Conservation (phyloP, 2,329 filamentous ascomycete genomes). For the Paraphoma chrysanthemicola region DNA sequence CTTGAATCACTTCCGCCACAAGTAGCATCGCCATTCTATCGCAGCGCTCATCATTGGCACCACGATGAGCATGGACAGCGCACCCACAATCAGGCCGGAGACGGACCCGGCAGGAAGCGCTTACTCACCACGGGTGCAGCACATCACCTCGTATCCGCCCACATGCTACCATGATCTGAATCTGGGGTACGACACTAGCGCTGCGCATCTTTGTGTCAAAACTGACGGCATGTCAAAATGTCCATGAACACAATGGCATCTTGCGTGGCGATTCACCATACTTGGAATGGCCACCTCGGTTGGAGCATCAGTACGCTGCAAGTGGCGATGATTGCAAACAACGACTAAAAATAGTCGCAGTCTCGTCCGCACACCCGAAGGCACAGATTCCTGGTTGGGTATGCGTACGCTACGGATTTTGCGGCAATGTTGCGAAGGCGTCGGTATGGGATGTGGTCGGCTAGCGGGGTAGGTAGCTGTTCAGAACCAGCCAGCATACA, state of each 20-base stretch:
- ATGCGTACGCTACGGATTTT: slow-evolving; percentile 12
- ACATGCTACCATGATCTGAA: slow-evolving; percentile 28
- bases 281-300: slow-evolving; percentile 2
- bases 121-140: slow-evolving; percentile 23
- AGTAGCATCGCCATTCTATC: too few species aligned
- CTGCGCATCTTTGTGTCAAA: slow-evolving; percentile 12
- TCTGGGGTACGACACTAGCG: slow-evolving; percentile 34
- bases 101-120: slow-evolving; percentile 10
- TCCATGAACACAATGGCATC: background rate
- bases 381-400: slow-evolving; percentile 13
- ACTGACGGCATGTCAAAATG: slow-evolving; percentile 4
- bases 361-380: slow-evolving; percentile 14
- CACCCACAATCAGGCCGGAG: background rate
- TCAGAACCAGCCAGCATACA: slow-evolving; percentile 5
- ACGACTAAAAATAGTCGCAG: slow-evolving; percentile 16
- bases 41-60: too few species aligned
- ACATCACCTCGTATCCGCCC: slow-evolving; percentile 39
- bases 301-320: background rate
- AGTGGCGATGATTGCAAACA: slow-evolving; percentile 11
- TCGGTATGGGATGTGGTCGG: slow-evolving; percentile 8
- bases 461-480: slow-evolving; percentile 12
- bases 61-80: background rate
- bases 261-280: background rate
- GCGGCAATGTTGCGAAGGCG: slow-evolving; percentile 19
- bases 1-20: slow-evolving; percentile 10